phyloP scores from a whole-genome alignment of 2,329 filamentous ascomycete species.

The Graphilbum fragrans region DNA sequence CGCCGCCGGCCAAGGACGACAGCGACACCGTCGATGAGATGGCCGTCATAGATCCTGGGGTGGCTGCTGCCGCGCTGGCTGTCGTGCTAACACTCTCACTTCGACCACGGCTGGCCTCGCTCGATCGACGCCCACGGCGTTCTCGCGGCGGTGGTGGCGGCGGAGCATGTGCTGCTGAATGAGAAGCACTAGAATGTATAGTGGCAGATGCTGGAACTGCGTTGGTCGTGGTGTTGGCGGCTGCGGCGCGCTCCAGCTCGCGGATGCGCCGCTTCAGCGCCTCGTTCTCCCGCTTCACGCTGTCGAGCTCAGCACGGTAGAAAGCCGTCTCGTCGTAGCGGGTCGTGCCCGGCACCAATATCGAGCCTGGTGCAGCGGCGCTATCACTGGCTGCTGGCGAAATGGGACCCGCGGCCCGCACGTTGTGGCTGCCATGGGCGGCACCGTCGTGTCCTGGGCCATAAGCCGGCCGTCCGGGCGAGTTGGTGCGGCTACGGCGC shows the following conservation, averaged over 20 bases:
- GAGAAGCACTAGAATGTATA: neutral
- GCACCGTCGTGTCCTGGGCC: too few species aligned
- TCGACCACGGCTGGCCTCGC: constrained; percentile 29
- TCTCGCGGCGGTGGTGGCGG: neutral
- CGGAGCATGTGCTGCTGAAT: neutral
- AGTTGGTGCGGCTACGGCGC: constrained; percentile 37
- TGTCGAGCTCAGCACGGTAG: constrained; percentile 48
- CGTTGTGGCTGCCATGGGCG: too few species aligned
- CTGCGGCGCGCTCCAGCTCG: constrained; percentile 39
- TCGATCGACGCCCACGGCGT: constrained; percentile 33
- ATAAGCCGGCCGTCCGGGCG: too few species aligned
- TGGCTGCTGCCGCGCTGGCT: constrained; percentile 23
- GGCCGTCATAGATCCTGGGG: constrained; percentile 19
- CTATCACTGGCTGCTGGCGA: too few species aligned
- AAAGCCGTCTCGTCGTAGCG: constrained; percentile 52
- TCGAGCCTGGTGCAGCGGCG: constrained; percentile 11
- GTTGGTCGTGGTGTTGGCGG: constrained; percentile 11
- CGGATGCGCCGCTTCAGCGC: constrained; percentile 46
- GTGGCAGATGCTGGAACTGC: neutral
- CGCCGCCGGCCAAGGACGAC: constrained; percentile 13
- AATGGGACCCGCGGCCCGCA: too few species aligned
- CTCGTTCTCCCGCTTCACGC: constrained; percentile 53
- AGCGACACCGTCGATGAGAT: constrained; percentile 9
- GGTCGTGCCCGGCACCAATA: constrained; percentile 42
- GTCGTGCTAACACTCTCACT: constrained; percentile 43